Evolutionary conservation across 345 rosid species (phyloP), one percentile per base, ranked within the genome.

Genomic region (Cardamine chenopodiifolia): DNA sequence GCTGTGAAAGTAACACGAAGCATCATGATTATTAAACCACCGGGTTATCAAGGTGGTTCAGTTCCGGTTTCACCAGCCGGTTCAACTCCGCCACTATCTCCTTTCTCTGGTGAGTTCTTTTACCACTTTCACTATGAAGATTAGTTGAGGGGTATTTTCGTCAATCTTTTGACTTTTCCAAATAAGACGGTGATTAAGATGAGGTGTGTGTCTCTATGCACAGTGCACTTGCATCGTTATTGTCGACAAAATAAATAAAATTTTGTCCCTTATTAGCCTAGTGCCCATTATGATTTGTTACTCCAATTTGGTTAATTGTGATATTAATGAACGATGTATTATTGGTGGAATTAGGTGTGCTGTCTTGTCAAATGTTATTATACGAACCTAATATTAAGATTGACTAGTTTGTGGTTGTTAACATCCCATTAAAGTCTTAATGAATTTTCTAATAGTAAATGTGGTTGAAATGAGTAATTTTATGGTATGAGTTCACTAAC

Each of bases 21-120:
- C 72, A 95, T 95, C 71, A 95, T 87, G 88, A 91, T 95, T 52
- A 77, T 95, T 20, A 95, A 88, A 59, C 97, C 97, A 48, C 96
- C 97, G 0, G 99, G 97, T 1, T 85, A 85, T 73, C 97, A 85
- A 86, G 63, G 69, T 39, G 84, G 86, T 37, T 86, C 97, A 59
- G 90, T 97, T 7, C 97, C 97, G 59, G 85, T 67, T 2, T 94
- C 98, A 13, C 98, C 98, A 0, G 96, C 97, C 57, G 93, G 93
- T 4, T 88, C 97, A 15, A 88, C 86, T 40, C 90, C 97, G 20
- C 96, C 96, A 0, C 86, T 94, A 32, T 84, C 98, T 10, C 76
- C 80, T 10, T 91, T 94, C 77, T 84, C 97, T 15, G 97, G 98
- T 91, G 74, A 88, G 93, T 39, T n/a, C n/a, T n/a, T n/a, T n/a